Conservation (phyloP, 2,329 filamentous ascomycete species). For the Cylindrodendrum hubeiense region DNA sequence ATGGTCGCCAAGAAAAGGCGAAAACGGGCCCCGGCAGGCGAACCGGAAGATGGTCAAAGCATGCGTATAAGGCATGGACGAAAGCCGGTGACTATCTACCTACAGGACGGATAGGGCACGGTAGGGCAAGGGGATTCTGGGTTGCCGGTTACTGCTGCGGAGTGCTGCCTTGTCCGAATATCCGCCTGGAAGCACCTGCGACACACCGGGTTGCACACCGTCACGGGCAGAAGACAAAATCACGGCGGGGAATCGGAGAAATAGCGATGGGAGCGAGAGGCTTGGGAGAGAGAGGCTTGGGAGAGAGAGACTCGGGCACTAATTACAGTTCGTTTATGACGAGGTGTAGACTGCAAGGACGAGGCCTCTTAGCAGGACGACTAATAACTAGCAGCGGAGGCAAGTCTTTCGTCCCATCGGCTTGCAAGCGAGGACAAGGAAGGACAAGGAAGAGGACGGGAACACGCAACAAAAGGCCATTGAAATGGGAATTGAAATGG, state of each 20-base stretch:
- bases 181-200: background rate
- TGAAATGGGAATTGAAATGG: too few relatives aligned
- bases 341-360: background rate
- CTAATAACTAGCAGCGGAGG: background rate
- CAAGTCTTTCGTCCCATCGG: background rate
- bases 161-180: background rate
- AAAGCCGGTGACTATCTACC: background rate
- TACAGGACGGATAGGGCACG: background rate
- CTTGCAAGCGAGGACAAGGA: background rate
- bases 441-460: background rate
- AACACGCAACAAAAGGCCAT: background rate
- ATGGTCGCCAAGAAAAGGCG: slow-evolving; percentile 8
- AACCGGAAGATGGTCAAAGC: slow-evolving; percentile 13
- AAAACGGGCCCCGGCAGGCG: slow-evolving; percentile 13
- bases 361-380: background rate
- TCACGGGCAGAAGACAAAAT: too few relatives aligned
- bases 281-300: too few relatives aligned
- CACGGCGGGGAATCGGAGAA: too few relatives aligned
- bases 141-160: background rate
- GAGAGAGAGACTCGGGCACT: too few relatives aligned
- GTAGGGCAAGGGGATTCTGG: background rate
- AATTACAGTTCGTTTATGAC: background rate
- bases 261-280: background rate
- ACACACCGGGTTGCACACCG: background rate
- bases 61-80: slow-evolving; percentile 5